Evolutionary conservation across 1,284 basidiomycete genomes (phyloP).

Genomic region (Trichosporon asahii): DNA sequence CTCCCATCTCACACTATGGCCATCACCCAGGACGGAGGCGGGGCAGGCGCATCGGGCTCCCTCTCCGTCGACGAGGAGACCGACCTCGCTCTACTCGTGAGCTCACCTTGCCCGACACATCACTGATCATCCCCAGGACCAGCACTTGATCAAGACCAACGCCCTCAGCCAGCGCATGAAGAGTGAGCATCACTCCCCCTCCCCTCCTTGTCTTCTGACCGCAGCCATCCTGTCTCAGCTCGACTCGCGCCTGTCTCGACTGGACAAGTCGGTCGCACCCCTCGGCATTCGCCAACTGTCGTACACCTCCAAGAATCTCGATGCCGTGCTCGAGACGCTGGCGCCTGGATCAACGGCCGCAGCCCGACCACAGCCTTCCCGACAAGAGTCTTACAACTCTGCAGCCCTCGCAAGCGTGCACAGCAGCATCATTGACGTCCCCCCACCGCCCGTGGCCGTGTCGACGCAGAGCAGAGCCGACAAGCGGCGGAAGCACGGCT

Average conservation of each 20-base stretch:
- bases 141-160: conserved; percentile 52
- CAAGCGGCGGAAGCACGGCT: conserved; percentile 1
- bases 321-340: conserved; percentile 12
- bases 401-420: neutral
- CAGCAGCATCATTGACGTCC: neutral
- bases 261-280: conserved; percentile 51
- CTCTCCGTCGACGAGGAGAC: conserved; percentile 49
- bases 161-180: conserved; percentile 50
- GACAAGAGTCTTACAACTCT: conserved; percentile 10
- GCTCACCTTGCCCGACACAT: neutral
- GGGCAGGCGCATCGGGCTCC: conserved; percentile 12
- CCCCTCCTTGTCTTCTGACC: neutral
- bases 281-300: conserved; percentile 46
- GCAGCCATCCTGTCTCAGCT: conserved; percentile 48
- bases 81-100: conserved; percentile 47
- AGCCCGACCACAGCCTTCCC: neutral
- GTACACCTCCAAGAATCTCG: conserved; percentile 20
- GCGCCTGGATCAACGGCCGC: neutral
- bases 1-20: conserved; percentile 11
- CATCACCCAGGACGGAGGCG: conserved; percentile 13
- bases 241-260: conserved; percentile 44
- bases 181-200: conserved; percentile 21
- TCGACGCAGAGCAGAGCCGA: conserved; percentile 5
- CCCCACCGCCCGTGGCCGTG: neutral
- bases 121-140: conserved; percentile 35